Evolutionary conservation across 805 yeast species (phyloP), one percentile per base, ranked within the genome.

Genomic region (Debaryomyces castellii): DNA sequence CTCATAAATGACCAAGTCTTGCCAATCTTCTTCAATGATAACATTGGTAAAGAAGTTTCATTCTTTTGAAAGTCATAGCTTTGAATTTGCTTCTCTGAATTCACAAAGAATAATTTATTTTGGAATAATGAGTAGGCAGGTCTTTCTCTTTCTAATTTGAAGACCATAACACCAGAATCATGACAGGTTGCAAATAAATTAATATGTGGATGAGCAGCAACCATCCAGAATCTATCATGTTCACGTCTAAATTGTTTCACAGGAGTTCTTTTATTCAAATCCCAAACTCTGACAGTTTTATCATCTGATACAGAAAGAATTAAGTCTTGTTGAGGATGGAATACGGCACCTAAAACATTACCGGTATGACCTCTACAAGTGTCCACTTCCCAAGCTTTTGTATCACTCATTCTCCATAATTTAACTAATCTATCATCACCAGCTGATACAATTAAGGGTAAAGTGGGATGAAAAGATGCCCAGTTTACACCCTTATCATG

Each of bases 331-430:
- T 83, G 82, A 35, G 98, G 97, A 64, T 94, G 97, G 80, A 95
- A 95, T 43, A 87, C 73, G 32, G 89, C 90, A 66, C 94, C 77
- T 42, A 90, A 83, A 43, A 94, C 96, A 64, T 88, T 90, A 61
- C 91, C 91, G 23, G 96, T 88, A 68, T 94, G 99, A 46, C 99
- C 99, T 62, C 99, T 82, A 68, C 97, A 92, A 22, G 97, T 88
- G 64, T 94, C 99, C 48, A 95, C 96, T 67, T 95, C 99, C 98
- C 98, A 94, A 20, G 99, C 99, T 69, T 91, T 89, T 30, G 96
- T 83, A 54, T 94, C 97, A 59, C 90, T 84, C 97, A 90, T 89
- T 70, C 98, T 81, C 99, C 99, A 94, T 53, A 95, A 75, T 67
- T 92, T 92, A 46, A 94, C 89, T 53, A 92, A 84, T 54, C 98